Evolutionary conservation across 192 early-diverging fungal genomes (phyloP).

Genomic region (Chytriomyces confervae): DNA sequence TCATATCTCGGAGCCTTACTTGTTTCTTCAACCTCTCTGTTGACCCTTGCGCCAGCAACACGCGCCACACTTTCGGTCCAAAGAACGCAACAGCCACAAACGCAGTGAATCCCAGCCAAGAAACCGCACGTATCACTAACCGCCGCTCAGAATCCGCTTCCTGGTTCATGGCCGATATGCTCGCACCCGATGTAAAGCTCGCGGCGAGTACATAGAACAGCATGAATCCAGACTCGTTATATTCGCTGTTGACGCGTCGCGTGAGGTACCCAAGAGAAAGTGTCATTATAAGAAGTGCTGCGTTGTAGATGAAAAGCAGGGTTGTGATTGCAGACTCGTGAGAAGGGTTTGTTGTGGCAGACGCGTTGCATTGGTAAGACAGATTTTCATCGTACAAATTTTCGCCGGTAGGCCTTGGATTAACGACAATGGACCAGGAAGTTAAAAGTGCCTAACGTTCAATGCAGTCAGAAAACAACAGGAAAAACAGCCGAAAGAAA

Average conservation of each 20-base stretch:
- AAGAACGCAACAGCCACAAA: slow-evolving; percentile 2
- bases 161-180: neutral
- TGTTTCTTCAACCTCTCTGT: neutral
- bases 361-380: slow-evolving; percentile 5
- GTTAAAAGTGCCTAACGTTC: neutral
- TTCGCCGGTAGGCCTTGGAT: slow-evolving; percentile 1
- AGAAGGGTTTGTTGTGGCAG: neutral
- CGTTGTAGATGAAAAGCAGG: slow-evolving; percentile 10
- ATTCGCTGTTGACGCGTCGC: slow-evolving; percentile 17
- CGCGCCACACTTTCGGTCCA: neutral
- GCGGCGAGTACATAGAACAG: slow-evolving; percentile 6
- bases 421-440: slow-evolving; percentile 6
- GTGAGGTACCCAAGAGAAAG: slow-evolving; percentile 1
- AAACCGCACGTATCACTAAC: neutral
- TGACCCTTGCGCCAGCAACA: neutral
- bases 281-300: neutral
- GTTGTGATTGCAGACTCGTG: neutral
- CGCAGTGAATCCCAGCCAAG: neutral
- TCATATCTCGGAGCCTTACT: too few relatives aligned
- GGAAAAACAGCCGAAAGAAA: neutral
- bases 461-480: neutral
- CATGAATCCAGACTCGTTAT: slow-evolving; percentile 24
- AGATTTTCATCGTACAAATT: neutral
- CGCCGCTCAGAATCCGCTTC: neutral
- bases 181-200: neutral